Evolutionary conservation across 768 basidiomycete genomes (phyloP).

Genomic region (Solioccasus polychromus): DNA sequence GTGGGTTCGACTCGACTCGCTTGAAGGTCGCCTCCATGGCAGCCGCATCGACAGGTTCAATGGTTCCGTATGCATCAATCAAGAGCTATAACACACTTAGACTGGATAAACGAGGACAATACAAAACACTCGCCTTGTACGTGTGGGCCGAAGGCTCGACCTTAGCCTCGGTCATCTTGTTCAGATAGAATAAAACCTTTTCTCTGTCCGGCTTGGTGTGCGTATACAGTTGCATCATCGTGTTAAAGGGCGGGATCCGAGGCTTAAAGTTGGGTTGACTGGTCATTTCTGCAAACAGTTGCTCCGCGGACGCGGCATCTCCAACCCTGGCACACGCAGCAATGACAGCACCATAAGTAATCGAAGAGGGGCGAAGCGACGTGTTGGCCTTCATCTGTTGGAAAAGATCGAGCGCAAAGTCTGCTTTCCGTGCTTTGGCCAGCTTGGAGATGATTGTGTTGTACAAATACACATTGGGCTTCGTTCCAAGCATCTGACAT

Average conservation of each 20-base stretch:
- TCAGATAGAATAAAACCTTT: constrained; percentile 72
- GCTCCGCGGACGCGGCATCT: constrained; percentile 76
- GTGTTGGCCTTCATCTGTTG: constrained; percentile 69
- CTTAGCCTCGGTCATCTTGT: constrained; percentile 54
- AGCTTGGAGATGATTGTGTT: constrained; percentile 98
- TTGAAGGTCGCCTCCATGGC: constrained; percentile 72
- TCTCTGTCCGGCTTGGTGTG: constrained; percentile 85
- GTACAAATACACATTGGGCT: constrained; percentile 84
- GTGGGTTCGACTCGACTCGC: constrained; percentile 45
- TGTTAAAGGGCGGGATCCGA: constrained; percentile 93
- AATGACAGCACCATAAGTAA: constrained; percentile 94
- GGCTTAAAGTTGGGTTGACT: constrained; percentile 72
- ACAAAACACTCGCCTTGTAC: constrained; percentile 66
- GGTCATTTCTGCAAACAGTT: constrained; percentile 84
- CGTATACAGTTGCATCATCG: constrained; percentile 97
- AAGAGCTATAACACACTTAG: constrained; percentile 53
- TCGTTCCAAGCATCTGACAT: constrained; percentile 62
- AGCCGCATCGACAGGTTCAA: constrained; percentile 75
- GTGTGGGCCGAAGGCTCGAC: constrained; percentile 86
- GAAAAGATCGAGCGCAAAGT: constrained; percentile 85
- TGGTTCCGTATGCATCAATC: constrained; percentile 82
- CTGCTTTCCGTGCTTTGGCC: constrained; percentile 90
- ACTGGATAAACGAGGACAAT: background rate
- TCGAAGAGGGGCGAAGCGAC: constrained; percentile 66
- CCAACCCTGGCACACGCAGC: constrained; percentile 93